Evolutionary conservation across 345 rosid species (phyloP).

Genomic region (Alliaria petiolata): DNA sequence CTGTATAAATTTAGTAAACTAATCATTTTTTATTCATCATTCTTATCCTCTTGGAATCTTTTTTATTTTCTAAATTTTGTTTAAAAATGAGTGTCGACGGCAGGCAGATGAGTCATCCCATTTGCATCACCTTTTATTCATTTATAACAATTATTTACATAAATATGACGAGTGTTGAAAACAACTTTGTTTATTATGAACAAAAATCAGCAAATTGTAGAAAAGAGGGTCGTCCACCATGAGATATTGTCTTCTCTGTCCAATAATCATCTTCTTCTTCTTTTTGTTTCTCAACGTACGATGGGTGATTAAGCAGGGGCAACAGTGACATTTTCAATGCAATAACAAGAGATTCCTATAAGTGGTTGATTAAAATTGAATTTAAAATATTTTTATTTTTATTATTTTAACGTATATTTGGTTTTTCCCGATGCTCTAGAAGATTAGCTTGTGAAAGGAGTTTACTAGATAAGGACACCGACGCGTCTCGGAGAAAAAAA

Average conservation of each 20-base stretch:
- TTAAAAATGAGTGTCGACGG: too few relatives aligned
- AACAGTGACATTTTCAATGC: neutral
- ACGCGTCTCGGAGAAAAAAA: conserved; percentile 21
- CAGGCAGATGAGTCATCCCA: conserved; percentile 24
- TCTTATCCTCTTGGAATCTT: conserved; percentile 25
- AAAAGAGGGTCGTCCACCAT: conserved; percentile 4
- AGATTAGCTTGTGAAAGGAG: neutral
- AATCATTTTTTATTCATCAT: neutral
- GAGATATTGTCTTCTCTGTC: conserved; percentile 2
- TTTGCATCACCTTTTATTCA: conserved; percentile 8
- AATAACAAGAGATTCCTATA: neutral
- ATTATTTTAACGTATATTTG: neutral
- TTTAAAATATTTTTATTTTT: neutral
- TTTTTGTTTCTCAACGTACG: too few relatives aligned
- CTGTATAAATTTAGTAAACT: neutral
- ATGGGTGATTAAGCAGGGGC: neutral
- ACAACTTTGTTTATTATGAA: neutral
- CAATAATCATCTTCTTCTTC: too few relatives aligned
- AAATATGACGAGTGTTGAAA: neutral
- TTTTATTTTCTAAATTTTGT: too few relatives aligned
- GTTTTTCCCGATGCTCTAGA: neutral
- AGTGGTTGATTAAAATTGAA: neutral
- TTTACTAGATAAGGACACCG: conserved; percentile 27
- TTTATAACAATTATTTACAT: neutral
- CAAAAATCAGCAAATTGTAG: conserved; percentile 18